Evolutionary conservation across 768 basidiomycete genomes (phyloP).

Genomic region (Boletus rufocinnamomeus): DNA sequence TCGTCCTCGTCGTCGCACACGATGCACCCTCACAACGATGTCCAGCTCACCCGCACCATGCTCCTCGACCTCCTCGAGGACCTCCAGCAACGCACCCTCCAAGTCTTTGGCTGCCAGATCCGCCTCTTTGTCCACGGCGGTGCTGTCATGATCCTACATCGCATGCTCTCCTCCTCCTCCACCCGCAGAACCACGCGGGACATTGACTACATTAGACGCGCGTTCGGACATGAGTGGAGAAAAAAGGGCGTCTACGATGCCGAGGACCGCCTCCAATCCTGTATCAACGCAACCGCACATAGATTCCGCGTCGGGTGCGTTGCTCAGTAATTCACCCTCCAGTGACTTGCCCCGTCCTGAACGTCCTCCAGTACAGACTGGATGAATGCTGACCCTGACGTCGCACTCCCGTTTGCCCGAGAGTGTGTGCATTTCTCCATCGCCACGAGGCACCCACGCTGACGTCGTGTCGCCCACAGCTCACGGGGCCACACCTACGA

Average conservation of each 20-base stretch:
- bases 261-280: conserved; percentile 52
- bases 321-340: background rate
- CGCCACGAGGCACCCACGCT: conserved; percentile 10
- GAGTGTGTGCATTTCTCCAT: conserved; percentile 45
- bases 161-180: conserved; percentile 38
- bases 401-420: conserved; percentile 64
- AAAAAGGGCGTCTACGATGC: conserved; percentile 52
- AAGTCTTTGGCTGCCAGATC: conserved; percentile 51
- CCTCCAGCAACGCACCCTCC: conserved; percentile 51
- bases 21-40: conserved; percentile 38
- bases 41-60: conserved; percentile 32
- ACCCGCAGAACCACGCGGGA: conserved; percentile 60
- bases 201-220: conserved; percentile 65
- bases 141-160: conserved; percentile 72
- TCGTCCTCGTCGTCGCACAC: background rate
- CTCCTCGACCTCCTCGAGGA: conserved; percentile 50
- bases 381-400: conserved; percentile 78
- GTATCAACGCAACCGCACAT: conserved; percentile 56
- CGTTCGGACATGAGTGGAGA: conserved; percentile 58
- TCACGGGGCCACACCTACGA: conserved; percentile 44
- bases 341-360: background rate
- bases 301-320: conserved; percentile 48
- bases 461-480: conserved; percentile 15
- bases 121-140: conserved; percentile 72
- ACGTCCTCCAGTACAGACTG: conserved; percentile 47